Base-by-base conservation (phyloP, 768 basidiomycete species). In the Fomitopsis serialis region DNA sequence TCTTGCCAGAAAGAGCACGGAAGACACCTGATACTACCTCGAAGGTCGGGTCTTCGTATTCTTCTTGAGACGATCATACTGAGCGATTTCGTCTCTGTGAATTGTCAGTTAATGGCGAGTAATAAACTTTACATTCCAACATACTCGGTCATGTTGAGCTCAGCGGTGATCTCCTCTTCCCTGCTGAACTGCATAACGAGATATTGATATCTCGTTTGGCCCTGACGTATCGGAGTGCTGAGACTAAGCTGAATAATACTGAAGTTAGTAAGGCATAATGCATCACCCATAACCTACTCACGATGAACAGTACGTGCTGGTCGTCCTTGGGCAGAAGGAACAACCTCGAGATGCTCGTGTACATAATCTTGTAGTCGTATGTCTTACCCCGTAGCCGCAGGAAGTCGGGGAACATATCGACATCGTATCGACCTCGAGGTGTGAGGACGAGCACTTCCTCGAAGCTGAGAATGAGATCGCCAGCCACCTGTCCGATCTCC, bases 281-380 rank as follows among this genome's bases (percentile, higher is more conserved):
- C 22, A 7, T 15, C 47, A 53, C 45, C 51, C 29, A n/a, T 13
- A 51, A 1, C 6, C 51, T 2, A 72, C 90, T 58, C 63, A 95
- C 92, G 55, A 99, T 95, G 65, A 99, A 93, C 51, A 97, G 77
- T 34, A 97, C 88, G 65, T 98, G 96, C 50, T 90, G 83, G 59
- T 98, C 97, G 63, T 99, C 97, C 66, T 97, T 96, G 15, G 97
- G 97, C 4, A 99, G 76, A 22, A 98, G 76, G 78, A 98, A 99
- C 9, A 98, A 72, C 54, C 82, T 79, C 22, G 89, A 85, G 60
- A 99, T 92, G 57, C 87, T 89, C 35, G 81, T 78, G 70, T 95
- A 97, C 22, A 91, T 77, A 54, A 99, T 92, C 72, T 98, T 94
- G 79, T 99, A 99, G 70, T 99, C 97, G 71, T 98, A 98, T 1